These are phyloP conservation scores for Naganishia sp. DNA, from an alignment of 1,284 basidiomycete species.

Conservation along the genomic window DNA sequence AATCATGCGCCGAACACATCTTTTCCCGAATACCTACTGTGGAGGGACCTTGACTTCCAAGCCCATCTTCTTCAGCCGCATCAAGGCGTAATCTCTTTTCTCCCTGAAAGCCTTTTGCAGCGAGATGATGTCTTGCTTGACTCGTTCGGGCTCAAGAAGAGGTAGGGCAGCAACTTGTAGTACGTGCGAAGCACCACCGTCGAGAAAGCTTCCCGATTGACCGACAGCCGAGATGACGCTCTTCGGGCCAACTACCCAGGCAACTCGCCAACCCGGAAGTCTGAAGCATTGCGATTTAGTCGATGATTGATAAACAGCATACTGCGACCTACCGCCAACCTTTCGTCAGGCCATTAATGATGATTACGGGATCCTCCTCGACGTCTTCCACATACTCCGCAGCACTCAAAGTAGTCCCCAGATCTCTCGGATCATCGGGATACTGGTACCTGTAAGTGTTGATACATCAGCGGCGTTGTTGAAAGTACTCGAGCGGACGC, in stretches of 20 bases:
- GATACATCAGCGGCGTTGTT: not conserved
- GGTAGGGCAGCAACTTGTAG: slow-evolving; percentile 82
- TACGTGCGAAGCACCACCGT: slow-evolving; percentile 81
- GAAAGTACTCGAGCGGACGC: not conserved
- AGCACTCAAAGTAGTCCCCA: slow-evolving; percentile 76
- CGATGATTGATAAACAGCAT: slow-evolving; percentile 10
- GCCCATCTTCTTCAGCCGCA: slow-evolving; percentile 73
- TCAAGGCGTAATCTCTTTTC: slow-evolving; percentile 86
- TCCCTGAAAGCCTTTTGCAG: slow-evolving; percentile 84
- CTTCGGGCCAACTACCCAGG: slow-evolving; percentile 96
- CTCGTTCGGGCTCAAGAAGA: slow-evolving; percentile 70
- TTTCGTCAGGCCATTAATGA: slow-evolving; percentile 92
- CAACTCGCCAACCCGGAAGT: slow-evolving; percentile 88
- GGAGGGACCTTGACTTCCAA: slow-evolving; percentile 75
- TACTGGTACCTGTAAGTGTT: slow-evolving; percentile 69
- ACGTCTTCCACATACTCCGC: slow-evolving; percentile 84
- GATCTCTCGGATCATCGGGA: slow-evolving; percentile 70
- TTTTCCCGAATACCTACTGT: slow-evolving; percentile 33
- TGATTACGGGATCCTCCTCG: slow-evolving; percentile 75
- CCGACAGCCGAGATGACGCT: slow-evolving; percentile 80
- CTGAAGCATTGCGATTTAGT: slow-evolving; percentile 51
- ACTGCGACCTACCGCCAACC: slow-evolving; percentile 56
- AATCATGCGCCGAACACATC: not conserved
- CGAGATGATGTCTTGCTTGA: slow-evolving; percentile 72
- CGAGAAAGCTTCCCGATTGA: slow-evolving; percentile 83